phyloP scores from a whole-genome alignment of 768 basidiomycete genomes.

The Lyophyllum shimeji region DNA sequence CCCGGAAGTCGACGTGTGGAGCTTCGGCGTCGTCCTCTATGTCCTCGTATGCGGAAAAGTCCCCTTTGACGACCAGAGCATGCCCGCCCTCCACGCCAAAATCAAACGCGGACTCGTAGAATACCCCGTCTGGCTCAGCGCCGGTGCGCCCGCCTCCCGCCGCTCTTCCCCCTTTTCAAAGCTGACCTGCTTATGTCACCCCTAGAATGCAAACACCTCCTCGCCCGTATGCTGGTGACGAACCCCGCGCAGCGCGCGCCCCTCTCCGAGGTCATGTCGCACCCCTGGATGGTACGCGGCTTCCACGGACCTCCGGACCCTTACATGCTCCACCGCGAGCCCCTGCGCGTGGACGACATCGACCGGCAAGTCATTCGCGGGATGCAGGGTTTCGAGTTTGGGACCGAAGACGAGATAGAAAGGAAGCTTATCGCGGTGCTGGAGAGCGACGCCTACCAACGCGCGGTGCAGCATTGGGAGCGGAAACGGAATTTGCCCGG shows the following conservation, averaged over 20 bases:
- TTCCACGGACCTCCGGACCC: constrained; percentile 78
- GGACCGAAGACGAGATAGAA: constrained; percentile 84
- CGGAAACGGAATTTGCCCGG: constrained; percentile 31
- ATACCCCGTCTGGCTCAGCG: constrained; percentile 95
- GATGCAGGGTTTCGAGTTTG: constrained; percentile 98
- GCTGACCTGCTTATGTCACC: constrained; percentile 10
- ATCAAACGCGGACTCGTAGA: constrained; percentile 97
- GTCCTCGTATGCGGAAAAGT: constrained; percentile 98
- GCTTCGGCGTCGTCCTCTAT: constrained; percentile 97
- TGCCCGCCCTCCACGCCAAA: constrained; percentile 98
- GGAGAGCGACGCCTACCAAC: constrained; percentile 72
- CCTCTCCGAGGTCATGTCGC: constrained; percentile 79
- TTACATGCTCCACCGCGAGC: constrained; percentile 87
- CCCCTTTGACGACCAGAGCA: constrained; percentile 98
- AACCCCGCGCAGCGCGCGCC: constrained; percentile 84
- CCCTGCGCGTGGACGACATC: constrained; percentile 84
- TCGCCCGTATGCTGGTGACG: constrained; percentile 95
- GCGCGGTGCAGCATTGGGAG: constrained; percentile 79
- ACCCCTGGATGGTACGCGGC: constrained; percentile 92
- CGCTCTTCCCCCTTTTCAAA: not conserved
- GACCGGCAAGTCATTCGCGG: constrained; percentile 82
- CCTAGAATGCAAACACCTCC: constrained; percentile 89
- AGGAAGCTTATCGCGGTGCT: constrained; percentile 69
- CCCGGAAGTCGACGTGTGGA: constrained; percentile 99
- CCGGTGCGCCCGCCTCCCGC: constrained; percentile 53